Evolutionary conservation across 768 basidiomycete genomes (phyloP).

Genomic region (Galerina sulciceps): DNA sequence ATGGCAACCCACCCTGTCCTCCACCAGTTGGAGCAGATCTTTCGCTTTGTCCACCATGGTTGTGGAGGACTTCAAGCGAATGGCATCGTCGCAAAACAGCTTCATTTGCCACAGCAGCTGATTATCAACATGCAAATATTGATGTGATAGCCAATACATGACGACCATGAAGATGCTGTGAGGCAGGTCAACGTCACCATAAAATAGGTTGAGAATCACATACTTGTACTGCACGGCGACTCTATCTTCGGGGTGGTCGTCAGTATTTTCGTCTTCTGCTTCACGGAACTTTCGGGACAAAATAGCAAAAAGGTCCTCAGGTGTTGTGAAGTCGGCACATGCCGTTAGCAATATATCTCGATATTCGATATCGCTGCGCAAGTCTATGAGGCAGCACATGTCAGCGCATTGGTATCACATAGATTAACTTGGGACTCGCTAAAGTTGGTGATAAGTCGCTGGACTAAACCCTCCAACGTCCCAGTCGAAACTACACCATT

Average conservation of each 20-base stretch:
- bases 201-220: conserved; percentile 9
- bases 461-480: conserved; percentile 46
- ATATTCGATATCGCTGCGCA: conserved; percentile 38
- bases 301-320: conserved; percentile 41
- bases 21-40: conserved; percentile 33
- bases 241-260: conserved; percentile 28
- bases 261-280: conserved; percentile 25
- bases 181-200: background rate
- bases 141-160: conserved; percentile 37
- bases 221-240: conserved; percentile 41
- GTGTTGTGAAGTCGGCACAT: conserved; percentile 45
- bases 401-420: background rate
- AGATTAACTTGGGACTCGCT: conserved; percentile 25
- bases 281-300: conserved; percentile 43
- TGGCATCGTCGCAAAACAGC: conserved; percentile 34
- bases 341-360: conserved; percentile 44
- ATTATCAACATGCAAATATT: conserved; percentile 30
- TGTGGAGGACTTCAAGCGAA: conserved; percentile 29
- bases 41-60: conserved; percentile 36
- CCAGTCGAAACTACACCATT: conserved; percentile 39
- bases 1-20: conserved; percentile 27
- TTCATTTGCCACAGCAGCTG: conserved; percentile 39
- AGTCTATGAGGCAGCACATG: conserved; percentile 23
- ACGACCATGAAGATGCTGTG: conserved; percentile 40
- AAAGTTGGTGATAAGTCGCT: conserved; percentile 39